A percentile compares a stretch with the other conserved stretches of the same genome.
phyloP scores from a whole-genome alignment of 1,139 yeast genomes.

The Scheffersomyces parashehatae region DNA sequence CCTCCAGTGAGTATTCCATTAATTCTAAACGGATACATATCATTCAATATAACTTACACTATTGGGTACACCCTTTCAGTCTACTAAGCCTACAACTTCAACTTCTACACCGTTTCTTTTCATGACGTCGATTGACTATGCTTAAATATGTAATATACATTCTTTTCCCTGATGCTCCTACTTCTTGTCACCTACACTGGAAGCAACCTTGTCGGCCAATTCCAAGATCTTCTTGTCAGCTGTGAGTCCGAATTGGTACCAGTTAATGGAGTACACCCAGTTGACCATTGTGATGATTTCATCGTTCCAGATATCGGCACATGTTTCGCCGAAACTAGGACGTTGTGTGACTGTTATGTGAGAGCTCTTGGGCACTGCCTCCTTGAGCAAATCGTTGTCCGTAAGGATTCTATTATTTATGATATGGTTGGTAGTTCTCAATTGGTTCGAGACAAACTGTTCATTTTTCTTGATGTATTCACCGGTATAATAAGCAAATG shows the following conservation, averaged over 20 bases:
- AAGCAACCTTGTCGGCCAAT: slow-evolving; percentile 33
- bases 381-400: slow-evolving; percentile 35
- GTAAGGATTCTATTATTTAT: slow-evolving; percentile 52
- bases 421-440: slow-evolving; percentile 48
- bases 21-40: no score
- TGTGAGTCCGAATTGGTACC: slow-evolving; percentile 45
- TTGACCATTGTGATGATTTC: slow-evolving; percentile 68
- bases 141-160: background rate
- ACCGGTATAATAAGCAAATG: slow-evolving; percentile 65
- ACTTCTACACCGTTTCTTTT: background rate
- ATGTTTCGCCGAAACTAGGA: slow-evolving; percentile 52
- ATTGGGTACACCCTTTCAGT: no score
- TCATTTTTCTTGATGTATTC: slow-evolving; percentile 55
- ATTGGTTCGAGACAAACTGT: slow-evolving; percentile 45
- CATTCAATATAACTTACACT: no score
- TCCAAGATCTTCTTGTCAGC: slow-evolving; percentile 35
- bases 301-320: slow-evolving; percentile 81
- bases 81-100: background rate
- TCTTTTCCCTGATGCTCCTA: slow-evolving; percentile 4
- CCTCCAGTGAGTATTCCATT: no score
- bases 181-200: slow-evolving; percentile 23
- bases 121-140: background rate
- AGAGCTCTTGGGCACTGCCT: slow-evolving; percentile 42
- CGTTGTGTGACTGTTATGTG: slow-evolving; percentile 29
- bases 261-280: slow-evolving; percentile 60